Conservation (phyloP, 2,329 filamentous ascomycete species). For the Aspergillus sp. region DNA sequence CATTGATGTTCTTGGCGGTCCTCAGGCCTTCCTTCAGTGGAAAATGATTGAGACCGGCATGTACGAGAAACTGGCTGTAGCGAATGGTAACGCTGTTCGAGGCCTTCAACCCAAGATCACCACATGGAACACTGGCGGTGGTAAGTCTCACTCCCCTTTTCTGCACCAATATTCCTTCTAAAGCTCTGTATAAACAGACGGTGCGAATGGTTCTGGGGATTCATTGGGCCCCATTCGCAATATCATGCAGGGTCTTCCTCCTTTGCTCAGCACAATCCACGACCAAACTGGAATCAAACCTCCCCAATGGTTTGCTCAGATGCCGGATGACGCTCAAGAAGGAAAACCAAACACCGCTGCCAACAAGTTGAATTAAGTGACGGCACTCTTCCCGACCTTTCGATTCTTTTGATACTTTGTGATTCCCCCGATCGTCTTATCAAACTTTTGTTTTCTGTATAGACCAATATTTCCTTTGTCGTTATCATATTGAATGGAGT, state of each 20-base stretch:
- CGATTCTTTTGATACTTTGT: not conserved
- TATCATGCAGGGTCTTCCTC: conserved; percentile 80
- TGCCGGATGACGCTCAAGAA: conserved; percentile 37
- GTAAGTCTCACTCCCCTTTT: conserved; percentile 8
- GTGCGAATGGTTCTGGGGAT: conserved; percentile 50
- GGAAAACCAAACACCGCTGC: not conserved
- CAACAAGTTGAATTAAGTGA: conserved; percentile 1
- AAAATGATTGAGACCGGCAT: conserved; percentile 84
- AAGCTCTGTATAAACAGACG: conserved; percentile 29
- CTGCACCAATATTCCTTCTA: not conserved
- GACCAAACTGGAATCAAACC: conserved; percentile 83
- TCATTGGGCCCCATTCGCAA: conserved; percentile 68
- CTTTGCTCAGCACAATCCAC: conserved; percentile 79
- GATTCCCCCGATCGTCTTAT: not conserved
- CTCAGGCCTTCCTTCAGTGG: conserved; percentile 75
- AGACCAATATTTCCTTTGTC: not conserved
- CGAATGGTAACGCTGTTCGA: conserved; percentile 72
- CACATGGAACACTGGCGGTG: conserved; percentile 78
- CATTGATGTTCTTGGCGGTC: conserved; percentile 71
- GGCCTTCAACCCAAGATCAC: conserved; percentile 87
- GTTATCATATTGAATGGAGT: not conserved
- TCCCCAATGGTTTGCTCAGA: conserved; percentile 68
- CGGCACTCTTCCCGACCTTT: not conserved
- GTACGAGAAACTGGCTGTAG: conserved; percentile 73
- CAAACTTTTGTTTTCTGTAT: not conserved